Evolutionary conservation across 176 grass and related monocot species (phyloP), one percentile per base, ranked within the genome.

Genomic region (Saccharum spontaneum): DNA sequence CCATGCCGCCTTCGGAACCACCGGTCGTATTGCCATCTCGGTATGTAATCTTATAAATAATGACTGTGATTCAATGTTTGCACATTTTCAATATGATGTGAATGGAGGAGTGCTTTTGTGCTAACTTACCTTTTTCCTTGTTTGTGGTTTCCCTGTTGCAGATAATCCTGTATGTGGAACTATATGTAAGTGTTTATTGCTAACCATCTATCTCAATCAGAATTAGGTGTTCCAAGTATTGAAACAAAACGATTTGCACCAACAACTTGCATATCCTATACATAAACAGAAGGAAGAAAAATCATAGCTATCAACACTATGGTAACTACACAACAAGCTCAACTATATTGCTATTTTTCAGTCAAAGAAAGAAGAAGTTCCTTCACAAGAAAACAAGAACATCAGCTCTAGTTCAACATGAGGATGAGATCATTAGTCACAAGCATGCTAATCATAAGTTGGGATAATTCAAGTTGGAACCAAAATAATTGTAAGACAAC

Each of bases 141-240:
- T 60, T 54, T 72, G 71, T 71, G 82, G 8, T 48, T 85, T 78
- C 46, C 62, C 28, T 82, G 2, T 65, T 95, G 81, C 93, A 95
- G 96, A 90, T 98, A 88, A 88, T 94, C 18, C 83, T 98, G 13
- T 98, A 98, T 66, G 60, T 94, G 70, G 96, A 98, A 79, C 69
- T 98, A 9, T 98, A 98, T 84, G 96, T 98, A 95, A 95, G 96
- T 94, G 82, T 48, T 43, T 55, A 44, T 67, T 79, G 31, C 34
- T 34, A 57, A n/a, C 20, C 24, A 74, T 0, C 76, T 36, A 43
- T 66, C 40, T 57, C 23, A 33, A 57, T 59, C 36, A 43, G 16
- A 85, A n/a, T 85, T 85, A 45, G 26, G 11, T 11, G 6, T 24
- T 40, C n/a, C n/a, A 70, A 39, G 62, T 5, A 66, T 36, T 76